Conservation (phyloP, 176 grass and related monocot genomes). For the Aegilops umbellulata region DNA sequence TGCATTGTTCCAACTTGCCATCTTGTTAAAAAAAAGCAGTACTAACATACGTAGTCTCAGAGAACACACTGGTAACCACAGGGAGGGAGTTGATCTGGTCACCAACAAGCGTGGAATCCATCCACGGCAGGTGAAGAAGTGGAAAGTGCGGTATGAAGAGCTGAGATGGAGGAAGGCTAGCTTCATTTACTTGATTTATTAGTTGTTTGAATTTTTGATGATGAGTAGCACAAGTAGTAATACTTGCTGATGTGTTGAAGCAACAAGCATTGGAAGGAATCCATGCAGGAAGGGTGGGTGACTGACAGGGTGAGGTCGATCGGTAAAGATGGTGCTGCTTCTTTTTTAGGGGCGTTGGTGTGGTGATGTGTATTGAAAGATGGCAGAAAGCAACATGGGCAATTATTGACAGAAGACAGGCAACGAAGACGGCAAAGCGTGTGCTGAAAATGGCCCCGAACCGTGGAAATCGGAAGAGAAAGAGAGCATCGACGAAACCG, state of each 20-base stretch:
- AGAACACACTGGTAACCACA: too few species aligned
- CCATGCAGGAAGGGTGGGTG: too few species aligned
- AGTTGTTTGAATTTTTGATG: too few species aligned
- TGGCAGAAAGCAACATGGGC: not conserved
- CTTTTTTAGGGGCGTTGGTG: not conserved
- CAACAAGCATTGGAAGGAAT: too few species aligned
- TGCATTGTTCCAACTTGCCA: not conserved
- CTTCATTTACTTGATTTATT: too few species aligned
- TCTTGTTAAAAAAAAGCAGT: too few species aligned
- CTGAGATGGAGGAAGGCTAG: too few species aligned
- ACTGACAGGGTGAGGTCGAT: not conserved
- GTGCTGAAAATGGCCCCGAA: slow-evolving; percentile 21
- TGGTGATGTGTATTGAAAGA: not conserved
- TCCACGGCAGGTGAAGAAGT: not conserved
- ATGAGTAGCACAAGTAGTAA: too few species aligned
- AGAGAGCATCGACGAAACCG: not conserved
- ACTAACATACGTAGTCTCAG: too few species aligned
- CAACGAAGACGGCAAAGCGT: not conserved
- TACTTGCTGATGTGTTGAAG: too few species aligned
- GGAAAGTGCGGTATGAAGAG: not conserved
- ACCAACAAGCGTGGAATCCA: not conserved
- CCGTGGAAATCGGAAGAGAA: not conserved
- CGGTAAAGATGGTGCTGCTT: not conserved
- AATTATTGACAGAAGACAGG: slow-evolving; percentile 7
- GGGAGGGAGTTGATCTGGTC: slow-evolving; percentile 1